Percentiles rank a stretch among this genome's conserved stretches.
These are phyloP conservation scores for Myrica gale DNA, from an alignment of 306 rosid genomes.

Conservation along the genomic window DNA sequence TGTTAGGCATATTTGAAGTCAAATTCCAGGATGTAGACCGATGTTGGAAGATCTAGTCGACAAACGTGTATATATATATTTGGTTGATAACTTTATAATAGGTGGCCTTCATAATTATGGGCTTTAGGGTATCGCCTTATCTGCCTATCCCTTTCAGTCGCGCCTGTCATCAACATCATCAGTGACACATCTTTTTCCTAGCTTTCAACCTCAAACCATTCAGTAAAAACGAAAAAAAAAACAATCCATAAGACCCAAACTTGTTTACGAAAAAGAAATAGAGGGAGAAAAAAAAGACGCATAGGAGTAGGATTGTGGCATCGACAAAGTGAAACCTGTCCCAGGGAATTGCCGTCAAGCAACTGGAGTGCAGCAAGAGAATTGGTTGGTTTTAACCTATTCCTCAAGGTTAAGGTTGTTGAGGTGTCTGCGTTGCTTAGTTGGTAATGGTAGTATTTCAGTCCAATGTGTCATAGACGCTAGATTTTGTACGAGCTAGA, in stretches of 20 bases:
- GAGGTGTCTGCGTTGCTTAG: conserved; percentile 14
- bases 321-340: conserved; percentile 5
- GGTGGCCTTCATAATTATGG: too few relatives aligned
- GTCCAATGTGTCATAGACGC: too few relatives aligned
- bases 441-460: conserved; percentile 15
- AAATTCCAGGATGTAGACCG: neutral
- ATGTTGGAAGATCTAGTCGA: conserved; percentile 5
- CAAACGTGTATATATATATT: neutral
- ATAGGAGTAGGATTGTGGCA: neutral
- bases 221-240: too few relatives aligned
- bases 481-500: neutral
- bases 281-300: neutral
- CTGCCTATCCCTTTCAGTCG: too few relatives aligned
- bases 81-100: neutral
- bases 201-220: too few relatives aligned
- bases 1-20: conserved; percentile 13
- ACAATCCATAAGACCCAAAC: too few relatives aligned
- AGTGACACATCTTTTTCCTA: too few relatives aligned
- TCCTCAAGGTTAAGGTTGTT: conserved; percentile 3
- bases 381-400: conserved; percentile 16
- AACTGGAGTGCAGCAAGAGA: neutral
- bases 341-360: neutral
- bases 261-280: too few relatives aligned
- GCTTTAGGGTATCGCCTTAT: too few relatives aligned
- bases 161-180: too few relatives aligned